These are phyloP conservation scores for Suhomyces ambrosiae DNA, from an alignment of 1,139 yeast species.

Conservation along the genomic window DNA sequence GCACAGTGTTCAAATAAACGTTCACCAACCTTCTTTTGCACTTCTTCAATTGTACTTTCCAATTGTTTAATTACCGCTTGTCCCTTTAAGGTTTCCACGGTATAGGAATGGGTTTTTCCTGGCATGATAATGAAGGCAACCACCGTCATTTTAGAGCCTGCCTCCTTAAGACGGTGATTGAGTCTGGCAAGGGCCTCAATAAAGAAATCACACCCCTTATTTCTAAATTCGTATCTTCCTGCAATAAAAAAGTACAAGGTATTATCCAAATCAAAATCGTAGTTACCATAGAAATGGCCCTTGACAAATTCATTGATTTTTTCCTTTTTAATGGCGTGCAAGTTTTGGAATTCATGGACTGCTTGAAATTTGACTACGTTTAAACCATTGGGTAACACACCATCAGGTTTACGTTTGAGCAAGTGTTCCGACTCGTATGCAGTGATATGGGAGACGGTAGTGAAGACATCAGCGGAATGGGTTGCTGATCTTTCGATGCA, in stretches of 20 bases:
- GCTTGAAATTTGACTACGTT: constrained; percentile 96
- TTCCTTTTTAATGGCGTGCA: constrained; percentile 89
- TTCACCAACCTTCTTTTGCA: constrained; percentile 84
- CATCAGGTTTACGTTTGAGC: constrained; percentile 94
- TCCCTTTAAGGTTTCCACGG: constrained; percentile 93
- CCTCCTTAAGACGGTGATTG: constrained; percentile 80
- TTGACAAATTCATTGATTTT: constrained; percentile 92
- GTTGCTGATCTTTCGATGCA: constrained; percentile 97
- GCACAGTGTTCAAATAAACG: constrained; percentile 91
- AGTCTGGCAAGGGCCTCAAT: constrained; percentile 91
- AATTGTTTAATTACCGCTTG: constrained; percentile 94
- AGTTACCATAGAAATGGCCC: constrained; percentile 96
- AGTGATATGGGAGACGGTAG: constrained; percentile 95
- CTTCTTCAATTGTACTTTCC: constrained; percentile 86
- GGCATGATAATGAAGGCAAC: constrained; percentile 99
- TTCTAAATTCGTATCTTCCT: constrained; percentile 95
- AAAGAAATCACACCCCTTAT: constrained; percentile 95
- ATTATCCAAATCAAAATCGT: constrained; percentile 91
- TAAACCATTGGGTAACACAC: constrained; percentile 94
- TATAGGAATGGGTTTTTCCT: constrained; percentile 88
- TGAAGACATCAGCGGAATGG: constrained; percentile 94
- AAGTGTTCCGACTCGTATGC: constrained; percentile 94
- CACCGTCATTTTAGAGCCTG: constrained; percentile 85
- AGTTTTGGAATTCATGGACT: constrained; percentile 95
- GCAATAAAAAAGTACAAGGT: constrained; percentile 95